Evolutionary conservation across 805 yeast species (phyloP).

Genomic region (Wickerhamomyces subpelliculosus): DNA sequence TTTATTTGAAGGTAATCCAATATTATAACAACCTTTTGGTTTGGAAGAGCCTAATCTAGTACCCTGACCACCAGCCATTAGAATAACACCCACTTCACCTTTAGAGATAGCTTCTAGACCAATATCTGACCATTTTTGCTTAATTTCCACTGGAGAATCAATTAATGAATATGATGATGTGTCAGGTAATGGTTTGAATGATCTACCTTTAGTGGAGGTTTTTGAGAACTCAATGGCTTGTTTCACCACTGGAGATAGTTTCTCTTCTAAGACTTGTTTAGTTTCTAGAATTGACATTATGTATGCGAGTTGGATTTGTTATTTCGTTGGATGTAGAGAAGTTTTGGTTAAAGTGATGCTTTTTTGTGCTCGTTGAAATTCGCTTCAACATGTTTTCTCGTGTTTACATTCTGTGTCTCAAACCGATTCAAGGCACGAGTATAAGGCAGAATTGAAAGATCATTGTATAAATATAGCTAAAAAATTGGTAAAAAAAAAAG

Average conservation of each 20-base stretch:
- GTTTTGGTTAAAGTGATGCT: no score
- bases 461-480: no score
- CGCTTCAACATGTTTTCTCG: not conserved
- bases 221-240: constrained; percentile 36
- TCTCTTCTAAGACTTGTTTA: constrained; percentile 12
- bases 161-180: constrained; percentile 43
- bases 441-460: no score
- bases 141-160: constrained; percentile 19
- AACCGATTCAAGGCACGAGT: not conserved
- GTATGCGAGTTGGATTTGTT: not conserved
- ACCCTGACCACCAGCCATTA: constrained; percentile 99
- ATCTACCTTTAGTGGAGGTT: constrained; percentile 19
- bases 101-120: constrained; percentile 67
- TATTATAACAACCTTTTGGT: constrained; percentile 93
- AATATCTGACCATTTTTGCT: constrained; percentile 17
- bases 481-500: no score
- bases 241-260: constrained; percentile 19
- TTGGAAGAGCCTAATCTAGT: constrained; percentile 82
- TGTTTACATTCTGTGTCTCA: not conserved
- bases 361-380: no score
- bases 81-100: constrained; percentile 78
- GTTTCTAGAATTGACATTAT: constrained; percentile 10
- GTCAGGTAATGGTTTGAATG: constrained; percentile 42
- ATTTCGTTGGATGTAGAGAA: not conserved
- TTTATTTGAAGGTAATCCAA: constrained; percentile 77